Percentiles rank a stretch among this genome's conserved stretches.
These are phyloP conservation scores for Ophiostoma sp. DNA, from an alignment of 2,329 filamentous ascomycete genomes.

Conservation along the genomic window DNA sequence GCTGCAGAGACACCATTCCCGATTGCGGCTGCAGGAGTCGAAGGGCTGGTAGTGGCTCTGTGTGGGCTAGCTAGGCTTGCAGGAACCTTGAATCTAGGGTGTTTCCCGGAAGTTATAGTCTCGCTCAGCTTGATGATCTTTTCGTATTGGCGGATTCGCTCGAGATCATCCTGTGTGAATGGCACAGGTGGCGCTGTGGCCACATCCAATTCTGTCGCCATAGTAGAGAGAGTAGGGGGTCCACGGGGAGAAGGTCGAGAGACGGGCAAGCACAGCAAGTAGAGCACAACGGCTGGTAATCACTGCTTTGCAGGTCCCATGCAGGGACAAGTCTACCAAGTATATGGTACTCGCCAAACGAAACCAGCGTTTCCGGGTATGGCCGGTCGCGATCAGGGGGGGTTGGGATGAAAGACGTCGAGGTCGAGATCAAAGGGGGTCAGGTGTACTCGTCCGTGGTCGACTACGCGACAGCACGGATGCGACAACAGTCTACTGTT, in stretches of 20 bases:
- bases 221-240: slow-evolving; percentile 16
- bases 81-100: slow-evolving; percentile 57
- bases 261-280: not conserved
- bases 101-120: slow-evolving; percentile 70
- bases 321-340: not conserved
- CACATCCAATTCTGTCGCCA: slow-evolving; percentile 27
- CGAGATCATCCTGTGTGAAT: slow-evolving; percentile 42
- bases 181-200: slow-evolving; percentile 30
- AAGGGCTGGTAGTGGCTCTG: not conserved
- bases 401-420: slow-evolving; percentile 10
- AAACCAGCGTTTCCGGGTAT: not conserved
- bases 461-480: slow-evolving; percentile 14
- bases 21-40: slow-evolving; percentile 32
- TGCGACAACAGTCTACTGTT: not conserved
- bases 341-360: not conserved
- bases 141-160: slow-evolving; percentile 65
- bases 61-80: slow-evolving; percentile 23
- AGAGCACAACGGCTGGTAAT: not conserved
- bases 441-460: slow-evolving; percentile 7
- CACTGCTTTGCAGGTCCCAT: not conserved
- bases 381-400: not conserved
- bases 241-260: not conserved
- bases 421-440: not conserved
- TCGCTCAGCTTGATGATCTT: slow-evolving; percentile 78
- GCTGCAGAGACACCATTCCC: slow-evolving; percentile 23